Conservation (phyloP, 202 grass and related monocot genomes). For the Panicum hallii region DNA sequence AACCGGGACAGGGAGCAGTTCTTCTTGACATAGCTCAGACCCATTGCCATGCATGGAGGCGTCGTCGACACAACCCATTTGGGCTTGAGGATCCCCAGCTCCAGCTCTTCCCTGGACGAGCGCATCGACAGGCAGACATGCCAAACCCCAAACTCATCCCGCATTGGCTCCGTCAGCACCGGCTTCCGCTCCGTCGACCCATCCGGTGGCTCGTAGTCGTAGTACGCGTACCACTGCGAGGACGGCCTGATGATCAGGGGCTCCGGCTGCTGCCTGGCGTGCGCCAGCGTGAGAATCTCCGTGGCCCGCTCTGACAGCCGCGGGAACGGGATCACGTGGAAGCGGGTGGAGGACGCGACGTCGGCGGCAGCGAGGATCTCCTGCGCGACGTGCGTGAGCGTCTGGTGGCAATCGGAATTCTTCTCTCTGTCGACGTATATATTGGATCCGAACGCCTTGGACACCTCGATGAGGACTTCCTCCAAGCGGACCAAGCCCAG, state of each 20-base stretch:
- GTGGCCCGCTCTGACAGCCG: constrained; percentile 48
- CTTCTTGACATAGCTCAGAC: constrained; percentile 34
- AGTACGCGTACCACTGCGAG: constrained; percentile 61
- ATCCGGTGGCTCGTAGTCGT: constrained; percentile 32
- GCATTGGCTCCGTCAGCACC: constrained; percentile 45
- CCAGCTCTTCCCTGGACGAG: constrained; percentile 67
- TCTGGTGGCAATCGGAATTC: constrained; percentile 15
- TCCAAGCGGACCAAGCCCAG: too few relatives aligned
- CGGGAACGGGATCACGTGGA: constrained; percentile 67
- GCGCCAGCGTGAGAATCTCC: constrained; percentile 51
- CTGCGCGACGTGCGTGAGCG: constrained; percentile 52
- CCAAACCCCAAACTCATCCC: constrained; percentile 68
- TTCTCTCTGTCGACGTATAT: too few relatives aligned
- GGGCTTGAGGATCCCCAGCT: constrained; percentile 59
- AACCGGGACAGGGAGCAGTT: constrained; percentile 65
- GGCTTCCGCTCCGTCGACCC: constrained; percentile 4
- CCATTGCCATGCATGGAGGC: constrained; percentile 53
- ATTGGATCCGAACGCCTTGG: too few relatives aligned
- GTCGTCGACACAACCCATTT: constrained; percentile 82
- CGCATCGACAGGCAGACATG: constrained; percentile 74
- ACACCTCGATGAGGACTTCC: too few relatives aligned
- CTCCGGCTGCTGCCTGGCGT: constrained; percentile 45
- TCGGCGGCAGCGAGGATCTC: constrained; percentile 59
- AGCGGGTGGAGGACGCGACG: constrained; percentile 35
- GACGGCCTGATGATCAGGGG: constrained; percentile 70